Conservation (phyloP, 1,284 basidiomycete genomes). For the Pseudozyma thailandica region DNA sequence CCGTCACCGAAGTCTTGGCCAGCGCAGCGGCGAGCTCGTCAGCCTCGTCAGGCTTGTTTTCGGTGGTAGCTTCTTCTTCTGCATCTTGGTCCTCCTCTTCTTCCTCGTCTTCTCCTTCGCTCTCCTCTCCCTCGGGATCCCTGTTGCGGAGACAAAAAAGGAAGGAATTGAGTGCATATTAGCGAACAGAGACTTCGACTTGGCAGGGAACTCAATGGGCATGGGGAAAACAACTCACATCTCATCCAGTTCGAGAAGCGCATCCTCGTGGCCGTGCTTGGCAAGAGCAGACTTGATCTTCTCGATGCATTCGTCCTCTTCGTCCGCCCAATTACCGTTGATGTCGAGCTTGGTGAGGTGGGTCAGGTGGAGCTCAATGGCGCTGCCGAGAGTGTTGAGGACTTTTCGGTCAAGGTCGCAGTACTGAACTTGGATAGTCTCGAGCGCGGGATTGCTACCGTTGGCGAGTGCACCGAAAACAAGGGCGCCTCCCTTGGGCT, state of each 20-base stretch:
- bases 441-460: constrained; percentile 54
- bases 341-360: constrained; percentile 60
- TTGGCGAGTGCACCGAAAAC: constrained; percentile 55
- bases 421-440: constrained; percentile 63
- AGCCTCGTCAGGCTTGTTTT: constrained; percentile 33
- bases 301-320: constrained; percentile 64
- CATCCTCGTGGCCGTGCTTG: constrained; percentile 58
- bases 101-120: constrained; percentile 56
- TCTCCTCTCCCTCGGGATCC: constrained; percentile 65
- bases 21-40: constrained; percentile 53
- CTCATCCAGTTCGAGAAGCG: constrained; percentile 62
- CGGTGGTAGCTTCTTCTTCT: constrained; percentile 13
- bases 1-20: constrained; percentile 35
- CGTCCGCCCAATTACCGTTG: constrained; percentile 67
- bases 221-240: constrained; percentile 31
- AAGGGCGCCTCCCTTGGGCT: constrained; percentile 71
- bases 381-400: constrained; percentile 52
- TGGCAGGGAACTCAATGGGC: neutral
- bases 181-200: neutral
- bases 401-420: constrained; percentile 62
- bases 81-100: constrained; percentile 37
- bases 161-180: neutral
- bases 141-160: constrained; percentile 7
- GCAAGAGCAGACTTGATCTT: constrained; percentile 58
- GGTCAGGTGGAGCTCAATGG: constrained; percentile 51